Conservation (phyloP, 1,284 basidiomycete species). For the Leccinum fuscescens region DNA sequence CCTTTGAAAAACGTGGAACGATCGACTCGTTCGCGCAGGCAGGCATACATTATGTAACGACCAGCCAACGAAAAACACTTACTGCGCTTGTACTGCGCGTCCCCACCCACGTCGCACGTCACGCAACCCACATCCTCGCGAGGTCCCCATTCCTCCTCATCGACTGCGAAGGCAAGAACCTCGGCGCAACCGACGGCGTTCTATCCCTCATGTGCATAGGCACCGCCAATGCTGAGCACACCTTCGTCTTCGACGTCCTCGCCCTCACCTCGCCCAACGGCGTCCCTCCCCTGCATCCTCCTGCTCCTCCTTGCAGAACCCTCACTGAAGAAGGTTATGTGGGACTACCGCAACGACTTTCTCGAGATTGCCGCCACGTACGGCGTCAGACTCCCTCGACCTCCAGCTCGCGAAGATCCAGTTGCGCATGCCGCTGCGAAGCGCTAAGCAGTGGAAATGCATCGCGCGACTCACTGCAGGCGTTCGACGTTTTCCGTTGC, state of each 20-base stretch:
- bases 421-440: slow-evolving; percentile 23
- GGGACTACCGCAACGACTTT: slow-evolving; percentile 44
- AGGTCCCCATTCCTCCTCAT: slow-evolving; percentile 30
- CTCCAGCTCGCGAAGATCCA: slow-evolving; percentile 35
- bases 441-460: slow-evolving; percentile 13
- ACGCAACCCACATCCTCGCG: slow-evolving; percentile 23
- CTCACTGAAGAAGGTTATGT: slow-evolving; percentile 40
- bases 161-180: slow-evolving; percentile 40
- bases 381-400: slow-evolving; percentile 37
- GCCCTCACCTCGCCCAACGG: slow-evolving; percentile 24
- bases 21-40: not conserved
- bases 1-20: not conserved
- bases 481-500: slow-evolving; percentile 1
- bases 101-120: slow-evolving; percentile 9
- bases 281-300: slow-evolving; percentile 22
- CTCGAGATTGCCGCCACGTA: slow-evolving; percentile 36
- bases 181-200: slow-evolving; percentile 37
- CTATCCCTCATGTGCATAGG: slow-evolving; percentile 45
- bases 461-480: slow-evolving; percentile 25
- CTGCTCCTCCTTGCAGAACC: slow-evolving; percentile 31
- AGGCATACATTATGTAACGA: not conserved
- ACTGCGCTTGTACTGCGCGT: slow-evolving; percentile 12
- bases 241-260: slow-evolving; percentile 43
- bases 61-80: slow-evolving; percentile 18
- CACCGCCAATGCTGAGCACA: slow-evolving; percentile 35